These are phyloP conservation scores for Discostella stelligera DNA, from an alignment of 352 stramenopile species.

Conservation along the genomic window DNA sequence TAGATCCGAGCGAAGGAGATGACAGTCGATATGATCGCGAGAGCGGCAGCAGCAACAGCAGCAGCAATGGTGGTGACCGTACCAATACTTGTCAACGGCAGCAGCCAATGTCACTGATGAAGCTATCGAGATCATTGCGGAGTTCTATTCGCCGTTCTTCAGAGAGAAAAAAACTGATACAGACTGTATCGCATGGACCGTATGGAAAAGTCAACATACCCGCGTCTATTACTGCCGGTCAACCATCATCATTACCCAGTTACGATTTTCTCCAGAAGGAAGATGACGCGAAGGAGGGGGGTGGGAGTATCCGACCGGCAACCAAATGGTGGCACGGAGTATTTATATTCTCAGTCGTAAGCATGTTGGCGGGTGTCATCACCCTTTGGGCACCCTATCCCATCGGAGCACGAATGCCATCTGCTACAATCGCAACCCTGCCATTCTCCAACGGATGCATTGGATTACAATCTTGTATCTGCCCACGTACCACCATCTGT, in stretches of 20 bases:
- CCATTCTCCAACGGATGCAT: conserved; percentile 37
- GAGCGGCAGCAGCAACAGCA: background rate
- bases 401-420: conserved; percentile 41
- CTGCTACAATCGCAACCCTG: conserved; percentile 28
- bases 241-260: conserved; percentile 6
- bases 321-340: conserved; percentile 44
- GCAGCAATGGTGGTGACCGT: background rate
- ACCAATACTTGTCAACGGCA: background rate
- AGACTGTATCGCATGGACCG: background rate
- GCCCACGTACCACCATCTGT: conserved; percentile 46
- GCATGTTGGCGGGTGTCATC: conserved; percentile 33
- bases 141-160: background rate
- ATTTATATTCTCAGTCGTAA: conserved; percentile 38
- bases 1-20: background rate
- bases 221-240: background rate
- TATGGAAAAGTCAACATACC: background rate
- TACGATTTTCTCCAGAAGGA: conserved; percentile 39
- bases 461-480: conserved; percentile 39
- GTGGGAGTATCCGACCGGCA: conserved; percentile 11
- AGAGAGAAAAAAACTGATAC: background rate
- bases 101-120: background rate
- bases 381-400: conserved; percentile 46
- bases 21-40: background rate
- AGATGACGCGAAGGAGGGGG: conserved; percentile 25
- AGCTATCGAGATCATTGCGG: background rate